These are phyloP conservation scores for Solanum paucissectum DNA, from an alignment of 257 asterid genomes.

Conservation along the genomic window DNA sequence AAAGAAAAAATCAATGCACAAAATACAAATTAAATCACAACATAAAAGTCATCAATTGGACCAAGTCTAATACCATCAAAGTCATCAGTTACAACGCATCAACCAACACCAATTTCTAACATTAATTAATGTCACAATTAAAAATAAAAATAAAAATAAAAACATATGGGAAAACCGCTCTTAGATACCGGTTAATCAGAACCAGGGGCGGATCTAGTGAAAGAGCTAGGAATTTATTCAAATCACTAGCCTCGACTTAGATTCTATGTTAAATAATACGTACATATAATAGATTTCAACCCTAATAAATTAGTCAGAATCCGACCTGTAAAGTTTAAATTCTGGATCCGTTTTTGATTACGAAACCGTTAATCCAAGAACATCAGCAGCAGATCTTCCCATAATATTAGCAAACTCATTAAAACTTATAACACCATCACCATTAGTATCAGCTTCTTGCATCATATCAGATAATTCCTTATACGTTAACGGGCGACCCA, in stretches of 20 bases:
- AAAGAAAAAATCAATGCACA: neutral
- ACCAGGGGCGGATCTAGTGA: neutral
- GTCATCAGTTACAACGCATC: neutral
- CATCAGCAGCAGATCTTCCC: conserved; percentile 68
- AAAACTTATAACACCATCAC: conserved; percentile 81
- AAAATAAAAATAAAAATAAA: neutral
- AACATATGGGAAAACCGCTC: neutral
- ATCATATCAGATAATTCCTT: conserved; percentile 77
- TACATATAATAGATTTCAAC: neutral
- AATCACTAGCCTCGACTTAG: neutral
- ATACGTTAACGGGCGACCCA: conserved; percentile 83
- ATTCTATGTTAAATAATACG: neutral
- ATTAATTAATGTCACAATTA: neutral
- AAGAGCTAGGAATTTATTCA: neutral
- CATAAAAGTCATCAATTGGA: neutral
- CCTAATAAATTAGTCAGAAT: neutral
- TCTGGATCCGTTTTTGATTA: neutral
- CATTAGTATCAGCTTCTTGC: conserved; percentile 73
- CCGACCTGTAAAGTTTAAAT: neutral
- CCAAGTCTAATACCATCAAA: neutral
- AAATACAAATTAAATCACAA: neutral
- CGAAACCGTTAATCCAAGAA: conserved; percentile 37
- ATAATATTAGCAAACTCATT: conserved; percentile 56
- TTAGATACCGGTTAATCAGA: neutral
- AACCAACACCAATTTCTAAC: neutral